phyloP scores from a whole-genome alignment of 176 grass and related monocot species.

The Triticum urartu region DNA sequence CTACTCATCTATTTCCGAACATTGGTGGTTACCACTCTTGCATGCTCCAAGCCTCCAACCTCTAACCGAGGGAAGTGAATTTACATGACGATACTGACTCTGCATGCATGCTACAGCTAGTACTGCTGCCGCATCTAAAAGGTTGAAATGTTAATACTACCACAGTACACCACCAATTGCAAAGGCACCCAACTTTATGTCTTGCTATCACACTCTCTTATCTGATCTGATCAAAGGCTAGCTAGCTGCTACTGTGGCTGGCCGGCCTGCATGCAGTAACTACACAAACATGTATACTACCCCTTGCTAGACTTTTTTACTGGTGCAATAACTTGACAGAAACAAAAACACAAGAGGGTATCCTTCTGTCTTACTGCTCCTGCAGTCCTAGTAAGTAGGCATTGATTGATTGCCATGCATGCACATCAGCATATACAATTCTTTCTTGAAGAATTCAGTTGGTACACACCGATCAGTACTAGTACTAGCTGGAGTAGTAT shows the following conservation, averaged over 20 bases:
- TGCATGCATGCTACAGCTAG: background rate
- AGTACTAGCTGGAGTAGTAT: constrained; percentile 26
- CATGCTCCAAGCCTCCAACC: background rate
- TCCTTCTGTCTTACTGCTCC: constrained; percentile 18
- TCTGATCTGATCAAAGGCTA: constrained; percentile 16
- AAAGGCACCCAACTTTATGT: constrained; percentile 19
- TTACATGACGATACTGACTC: constrained; percentile 9
- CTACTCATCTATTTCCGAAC: background rate
- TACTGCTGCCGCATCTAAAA: constrained; percentile 9
- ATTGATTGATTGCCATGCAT: constrained; percentile 32
- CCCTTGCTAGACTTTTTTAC: constrained; percentile 3
- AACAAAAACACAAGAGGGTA: constrained; percentile 28
- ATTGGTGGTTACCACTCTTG: background rate
- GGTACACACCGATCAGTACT: constrained; percentile 29
- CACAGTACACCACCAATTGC: background rate
- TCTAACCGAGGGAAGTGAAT: constrained; percentile 11
- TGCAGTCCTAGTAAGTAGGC: constrained; percentile 40
- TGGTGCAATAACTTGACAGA: constrained; percentile 46
- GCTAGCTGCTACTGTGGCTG: background rate
- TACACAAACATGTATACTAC: constrained; percentile 17
- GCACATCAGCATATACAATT: constrained; percentile 19
- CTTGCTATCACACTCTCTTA: background rate
- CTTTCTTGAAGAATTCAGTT: constrained; percentile 39
- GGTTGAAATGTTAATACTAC: constrained; percentile 23
- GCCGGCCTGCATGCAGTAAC: constrained; percentile 33